Evolutionary conservation across 2,329 filamentous ascomycete genomes (phyloP).

Genomic region (Sclerotinia minor): DNA sequence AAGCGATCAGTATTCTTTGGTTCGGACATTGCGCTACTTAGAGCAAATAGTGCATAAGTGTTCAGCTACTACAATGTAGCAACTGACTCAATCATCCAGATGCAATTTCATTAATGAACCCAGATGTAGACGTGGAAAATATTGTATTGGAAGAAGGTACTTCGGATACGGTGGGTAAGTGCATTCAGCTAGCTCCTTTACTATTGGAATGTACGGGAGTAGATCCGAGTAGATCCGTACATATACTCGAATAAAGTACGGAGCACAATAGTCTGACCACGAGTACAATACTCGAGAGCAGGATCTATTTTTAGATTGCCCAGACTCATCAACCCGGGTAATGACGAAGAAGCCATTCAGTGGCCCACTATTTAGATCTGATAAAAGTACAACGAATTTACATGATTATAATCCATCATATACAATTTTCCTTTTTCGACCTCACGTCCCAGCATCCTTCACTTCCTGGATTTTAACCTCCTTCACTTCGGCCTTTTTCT

Average conservation of each 20-base stretch:
- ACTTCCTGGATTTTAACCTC: slow-evolving; percentile 29
- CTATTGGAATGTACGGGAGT: slow-evolving; percentile 4
- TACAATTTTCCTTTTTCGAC: slow-evolving; percentile 26
- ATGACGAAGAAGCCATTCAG: background rate
- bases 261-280: background rate
- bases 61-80: background rate
- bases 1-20: background rate
- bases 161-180: too few species aligned
- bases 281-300: background rate
- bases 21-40: background rate
- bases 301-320: background rate
- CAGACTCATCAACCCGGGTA: background rate
- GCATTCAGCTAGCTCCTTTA: background rate
- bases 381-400: slow-evolving; percentile 25
- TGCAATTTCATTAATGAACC: background rate
- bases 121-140: too few species aligned
- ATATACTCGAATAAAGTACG: too few species aligned
- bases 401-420: slow-evolving; percentile 25
- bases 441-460: slow-evolving; percentile 22
- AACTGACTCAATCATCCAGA: background rate
- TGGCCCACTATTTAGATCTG: slow-evolving; percentile 9
- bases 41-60: background rate
- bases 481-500: slow-evolving; percentile 26
- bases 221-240: too few species aligned
- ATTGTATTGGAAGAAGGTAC: background rate